phyloP scores from a whole-genome alignment of 106 monocot species.

The Acorus gramineus region DNA sequence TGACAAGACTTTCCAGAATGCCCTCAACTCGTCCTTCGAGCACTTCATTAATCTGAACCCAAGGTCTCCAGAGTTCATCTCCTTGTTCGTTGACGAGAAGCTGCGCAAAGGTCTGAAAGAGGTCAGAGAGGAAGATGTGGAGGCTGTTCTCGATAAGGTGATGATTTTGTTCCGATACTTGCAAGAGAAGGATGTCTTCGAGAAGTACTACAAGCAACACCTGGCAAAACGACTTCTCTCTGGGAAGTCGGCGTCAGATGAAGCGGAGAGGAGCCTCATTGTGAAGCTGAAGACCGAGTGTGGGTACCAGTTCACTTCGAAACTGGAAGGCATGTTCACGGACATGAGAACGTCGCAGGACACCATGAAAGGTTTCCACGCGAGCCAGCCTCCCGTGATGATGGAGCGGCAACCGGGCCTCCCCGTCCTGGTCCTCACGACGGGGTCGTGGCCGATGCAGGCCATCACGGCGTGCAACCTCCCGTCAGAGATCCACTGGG shows the following conservation, averaged over 20 bases:
- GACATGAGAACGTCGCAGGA: constrained; percentile 75
- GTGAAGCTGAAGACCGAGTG: constrained; percentile 96
- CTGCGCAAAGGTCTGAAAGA: constrained; percentile 79
- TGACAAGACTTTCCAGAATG: constrained; percentile 95
- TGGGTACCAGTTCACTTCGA: constrained; percentile 78
- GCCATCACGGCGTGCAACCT: constrained; percentile 61
- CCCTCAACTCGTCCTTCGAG: constrained; percentile 87
- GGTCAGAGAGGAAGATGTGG: constrained; percentile 61
- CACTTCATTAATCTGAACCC: constrained; percentile 89
- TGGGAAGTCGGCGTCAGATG: constrained; percentile 68
- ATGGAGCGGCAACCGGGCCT: constrained; percentile 51
- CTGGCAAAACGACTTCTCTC: constrained; percentile 68
- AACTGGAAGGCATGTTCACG: constrained; percentile 80
- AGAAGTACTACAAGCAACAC: constrained; percentile 81
- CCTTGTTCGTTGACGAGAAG: constrained; percentile 86
- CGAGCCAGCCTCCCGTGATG: constrained; percentile 29
- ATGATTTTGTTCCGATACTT: constrained; percentile 92
- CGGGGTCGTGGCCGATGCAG: constrained; percentile 91
- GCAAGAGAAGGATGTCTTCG: constrained; percentile 80
- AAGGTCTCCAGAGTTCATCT: constrained; percentile 89
- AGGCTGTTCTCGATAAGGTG: constrained; percentile 63
- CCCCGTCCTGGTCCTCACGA: constrained; percentile 76
- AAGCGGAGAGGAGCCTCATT: constrained; percentile 69
- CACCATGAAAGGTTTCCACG: constrained; percentile 66
- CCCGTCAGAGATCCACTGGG: constrained; percentile 63